Conservation (phyloP, 495 filamentous ascomycete species). For the Penicillium arizonense region DNA sequence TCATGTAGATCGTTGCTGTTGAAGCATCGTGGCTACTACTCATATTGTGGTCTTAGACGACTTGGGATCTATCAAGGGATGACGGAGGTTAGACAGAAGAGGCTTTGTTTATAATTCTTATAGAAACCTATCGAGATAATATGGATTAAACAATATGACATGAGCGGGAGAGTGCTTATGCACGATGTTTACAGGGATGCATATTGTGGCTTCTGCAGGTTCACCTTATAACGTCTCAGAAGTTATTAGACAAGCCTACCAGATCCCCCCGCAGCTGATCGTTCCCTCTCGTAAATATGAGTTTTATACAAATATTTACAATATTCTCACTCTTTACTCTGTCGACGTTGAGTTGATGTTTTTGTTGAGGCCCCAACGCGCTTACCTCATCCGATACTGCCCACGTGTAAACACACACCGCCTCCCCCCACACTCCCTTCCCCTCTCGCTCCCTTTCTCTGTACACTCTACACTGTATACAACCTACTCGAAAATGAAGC, state of each 20-base stretch:
- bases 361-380: constrained; percentile 14
- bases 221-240: no score
- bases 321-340: not conserved
- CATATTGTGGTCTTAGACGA: not conserved
- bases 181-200: no score
- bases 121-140: no score
- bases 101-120: no score
- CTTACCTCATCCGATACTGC: constrained; percentile 4
- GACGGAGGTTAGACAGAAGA: not conserved
- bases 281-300: no score
- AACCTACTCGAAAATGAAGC: constrained; percentile 14
- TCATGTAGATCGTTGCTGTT: constrained; percentile 1
- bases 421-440: not conserved
- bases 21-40: not conserved
- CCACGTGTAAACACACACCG: not conserved
- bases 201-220: no score
- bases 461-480: not conserved
- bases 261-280: no score
- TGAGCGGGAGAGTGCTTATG: no score
- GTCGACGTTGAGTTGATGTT: constrained; percentile 1
- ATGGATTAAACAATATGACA: no score
- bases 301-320: not conserved
- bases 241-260: no score
- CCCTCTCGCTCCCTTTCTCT: not conserved
- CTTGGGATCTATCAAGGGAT: constrained; percentile 1